Evolutionary conservation across 2,329 filamentous ascomycete genomes (phyloP), one percentile per base, ranked within the genome.

Genomic region (Fusarium paranaense): DNA sequence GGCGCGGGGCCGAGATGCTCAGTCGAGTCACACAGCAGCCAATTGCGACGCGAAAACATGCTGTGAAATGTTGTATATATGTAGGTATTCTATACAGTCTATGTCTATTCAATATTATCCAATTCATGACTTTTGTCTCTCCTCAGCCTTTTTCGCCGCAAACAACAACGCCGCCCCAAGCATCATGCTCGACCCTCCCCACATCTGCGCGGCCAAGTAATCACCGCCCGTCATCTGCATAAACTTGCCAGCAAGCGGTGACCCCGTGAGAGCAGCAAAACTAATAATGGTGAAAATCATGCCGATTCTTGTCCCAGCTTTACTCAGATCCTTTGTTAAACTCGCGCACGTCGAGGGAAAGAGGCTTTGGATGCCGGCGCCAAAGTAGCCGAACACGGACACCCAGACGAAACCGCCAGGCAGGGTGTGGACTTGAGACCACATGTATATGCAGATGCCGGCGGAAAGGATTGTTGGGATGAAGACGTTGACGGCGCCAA

Each of bases 311-410:
- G 87, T 87, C 0, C 90, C 90, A 5, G 85, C 83, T 78, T 89
- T 90, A 14, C 84, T 81, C 69, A 88, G 77, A 72, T 91, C 89
- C 5, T 83, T 84, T 5, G 86, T 89, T 64, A 91, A 79, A 30
- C 87, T 75, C 1, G 80, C 81, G 14, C 80, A 71, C 7, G 81
- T 80, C 0, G 91, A 90, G 0, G 92, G 92, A 75, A 94, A 93
- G 13, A 94, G 79, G 8, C 87, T 87, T 81, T 94, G 92, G 56
- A 94, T 88, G 0, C 86, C 90, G 0, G 90, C 91, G 0, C 87
- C 90, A 3, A 87, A 87, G 57, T 93, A 84, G 2, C 93, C 93
- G 77, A 92, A 93, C 65, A 92, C 85, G 0, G 86, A 83, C 0
- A 89, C 83, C 86, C 93, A 94, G 1, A 84, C 85, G 76, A 93